Evolutionary conservation across 495 filamentous ascomycete genomes (phyloP), one percentile per base, ranked within the genome.

Genomic region (Schizothecium vesticola): DNA sequence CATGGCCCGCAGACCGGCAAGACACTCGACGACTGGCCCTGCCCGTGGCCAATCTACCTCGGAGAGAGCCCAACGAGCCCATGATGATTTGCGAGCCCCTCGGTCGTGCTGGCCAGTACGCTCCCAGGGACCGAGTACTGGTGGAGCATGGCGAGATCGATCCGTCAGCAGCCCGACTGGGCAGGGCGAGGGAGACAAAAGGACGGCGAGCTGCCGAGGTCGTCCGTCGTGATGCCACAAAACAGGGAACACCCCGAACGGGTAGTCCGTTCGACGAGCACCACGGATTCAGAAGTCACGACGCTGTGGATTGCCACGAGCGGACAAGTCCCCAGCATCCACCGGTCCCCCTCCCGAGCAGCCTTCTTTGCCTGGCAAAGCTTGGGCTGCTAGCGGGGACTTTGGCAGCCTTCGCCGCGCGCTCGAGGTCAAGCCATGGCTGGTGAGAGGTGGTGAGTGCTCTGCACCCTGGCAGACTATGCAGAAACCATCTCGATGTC

Each of bases 1-100:
- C 72, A 72, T 70, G 60, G 66, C 69, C 70, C 64, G 61, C 64
- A 43, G 58, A 25, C 24, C 61, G 29, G 13, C 28, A 21, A 16
- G 58, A 56, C 36, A 60, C 31, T 33, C 65, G 62, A 64, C 63
- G 57, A 74, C 70, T 73, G 74, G 73, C 51, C 67, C 26, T 64
- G 73, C 68, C 12, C 72, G 70, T 67, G 71, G 59, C 77, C 76
- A 79, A 79, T 79, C 74, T 33, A 12, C 12, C 69, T 11, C 33
- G 57, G 24, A 56, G 25, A 67, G 61, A 56, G 24, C 65, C 26
- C 25, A 12, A 23, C 55, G 24, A 22, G 60, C 55, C 28, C 55
- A n/a, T 58, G 23, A 16, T 74, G 69, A 76, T 76, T 78, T 71
- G 75, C 51, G 61, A 63, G 64, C n/a, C 28, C 28, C 28, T 31